Evolutionary conservation across 768 basidiomycete genomes (phyloP).

Genomic region (Tephrocybe sp.): DNA sequence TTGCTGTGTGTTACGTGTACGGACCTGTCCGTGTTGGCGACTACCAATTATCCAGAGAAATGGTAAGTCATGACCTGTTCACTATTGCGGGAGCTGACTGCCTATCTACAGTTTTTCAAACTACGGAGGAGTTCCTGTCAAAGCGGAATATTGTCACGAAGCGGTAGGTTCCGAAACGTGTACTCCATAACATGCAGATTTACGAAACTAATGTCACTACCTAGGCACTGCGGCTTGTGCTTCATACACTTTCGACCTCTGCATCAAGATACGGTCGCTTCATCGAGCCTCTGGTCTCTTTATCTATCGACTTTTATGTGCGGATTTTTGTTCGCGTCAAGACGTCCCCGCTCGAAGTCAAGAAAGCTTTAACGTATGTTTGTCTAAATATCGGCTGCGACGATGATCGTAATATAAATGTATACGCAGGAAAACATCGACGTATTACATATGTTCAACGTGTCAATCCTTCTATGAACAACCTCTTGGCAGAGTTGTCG

Average conservation of each 20-base stretch:
- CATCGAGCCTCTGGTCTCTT: conserved; percentile 82
- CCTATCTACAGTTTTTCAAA: conserved; percentile 60
- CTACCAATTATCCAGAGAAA: conserved; percentile 95
- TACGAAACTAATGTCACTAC: not conserved
- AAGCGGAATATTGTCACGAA: conserved; percentile 96
- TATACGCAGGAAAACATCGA: conserved; percentile 73
- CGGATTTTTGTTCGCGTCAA: conserved; percentile 84
- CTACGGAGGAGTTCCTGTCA: conserved; percentile 88
- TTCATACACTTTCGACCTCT: conserved; percentile 80
- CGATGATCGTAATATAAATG: conserved; percentile 5
- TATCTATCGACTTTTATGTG: conserved; percentile 98
- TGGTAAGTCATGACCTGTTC: conserved; percentile 49
- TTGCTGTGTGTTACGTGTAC: conserved; percentile 96
- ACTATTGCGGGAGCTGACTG: not conserved
- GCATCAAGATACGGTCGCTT: conserved; percentile 92
- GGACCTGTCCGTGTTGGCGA: conserved; percentile 90
- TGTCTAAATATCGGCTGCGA: not conserved
- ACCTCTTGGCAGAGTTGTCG: conserved; percentile 73
- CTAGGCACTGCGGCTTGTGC: conserved; percentile 88
- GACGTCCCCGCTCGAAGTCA: conserved; percentile 77
- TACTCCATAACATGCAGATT: not conserved
- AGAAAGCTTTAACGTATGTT: conserved; percentile 72
- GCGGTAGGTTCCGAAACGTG: conserved; percentile 46
- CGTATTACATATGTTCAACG: conserved; percentile 78
- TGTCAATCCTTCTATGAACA: conserved; percentile 86